Evolutionary conservation across 352 stramenopile genomes (phyloP).

Genomic region (Albugo laibachii): DNA sequence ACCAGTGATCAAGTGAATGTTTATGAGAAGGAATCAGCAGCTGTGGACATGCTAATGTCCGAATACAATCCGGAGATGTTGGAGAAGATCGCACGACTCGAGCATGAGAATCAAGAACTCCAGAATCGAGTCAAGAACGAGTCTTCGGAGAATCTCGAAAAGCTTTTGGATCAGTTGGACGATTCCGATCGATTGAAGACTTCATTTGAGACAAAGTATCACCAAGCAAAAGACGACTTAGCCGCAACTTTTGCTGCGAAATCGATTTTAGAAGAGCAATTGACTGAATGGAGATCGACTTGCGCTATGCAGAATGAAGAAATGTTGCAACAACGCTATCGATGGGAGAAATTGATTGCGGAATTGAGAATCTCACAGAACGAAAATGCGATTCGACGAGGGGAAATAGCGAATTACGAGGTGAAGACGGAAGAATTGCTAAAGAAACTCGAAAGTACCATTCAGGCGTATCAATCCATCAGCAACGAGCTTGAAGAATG

Average conservation of each 20-base stretch:
- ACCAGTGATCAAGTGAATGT: constrained; percentile 8
- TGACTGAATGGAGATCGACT: not conserved
- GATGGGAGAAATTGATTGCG: not conserved
- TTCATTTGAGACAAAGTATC: constrained; percentile 51
- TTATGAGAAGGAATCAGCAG: not conserved
- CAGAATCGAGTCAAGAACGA: constrained; percentile 27
- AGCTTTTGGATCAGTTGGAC: constrained; percentile 30
- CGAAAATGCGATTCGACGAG: not conserved
- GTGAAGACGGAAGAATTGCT: constrained; percentile 1
- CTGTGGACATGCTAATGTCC: constrained; percentile 10
- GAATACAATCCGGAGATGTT: constrained; percentile 52
- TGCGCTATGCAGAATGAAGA: constrained; percentile 6
- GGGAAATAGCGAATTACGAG: constrained; percentile 8
- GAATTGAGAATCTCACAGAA: constrained; percentile 2
- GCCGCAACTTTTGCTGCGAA: constrained; percentile 7
- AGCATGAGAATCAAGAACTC: constrained; percentile 34
- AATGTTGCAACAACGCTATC: constrained; percentile 2
- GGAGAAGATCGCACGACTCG: constrained; percentile 30
- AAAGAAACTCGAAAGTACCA: too few relatives aligned
- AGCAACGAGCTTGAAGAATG: too few relatives aligned
- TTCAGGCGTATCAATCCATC: too few relatives aligned
- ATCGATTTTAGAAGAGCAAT: not conserved
- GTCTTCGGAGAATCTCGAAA: constrained; percentile 29
- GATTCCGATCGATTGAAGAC: constrained; percentile 38
- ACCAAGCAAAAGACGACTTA: constrained; percentile 18